phyloP scores from a whole-genome alignment of 176 grass and related monocot species.

The Themeda triandra region DNA sequence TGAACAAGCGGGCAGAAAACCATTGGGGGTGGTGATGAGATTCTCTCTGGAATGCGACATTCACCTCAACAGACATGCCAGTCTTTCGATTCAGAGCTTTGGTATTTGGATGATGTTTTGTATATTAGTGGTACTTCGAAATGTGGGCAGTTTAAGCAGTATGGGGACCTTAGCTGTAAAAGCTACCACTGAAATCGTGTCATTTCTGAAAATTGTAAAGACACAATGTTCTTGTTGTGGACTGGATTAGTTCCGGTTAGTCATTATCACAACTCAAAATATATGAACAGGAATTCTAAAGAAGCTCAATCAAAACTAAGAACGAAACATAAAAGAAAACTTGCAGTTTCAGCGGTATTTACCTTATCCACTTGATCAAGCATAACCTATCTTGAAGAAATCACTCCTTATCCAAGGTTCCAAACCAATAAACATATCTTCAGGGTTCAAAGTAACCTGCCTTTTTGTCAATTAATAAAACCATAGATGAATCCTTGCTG shows the following conservation, averaged over 20 bases:
- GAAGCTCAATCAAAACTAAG: neutral
- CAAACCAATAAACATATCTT: neutral
- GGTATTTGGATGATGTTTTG: conserved; percentile 17
- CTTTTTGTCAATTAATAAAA: conserved; percentile 43
- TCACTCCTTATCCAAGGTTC: neutral
- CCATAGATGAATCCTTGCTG: conserved; percentile 11
- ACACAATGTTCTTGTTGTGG: neutral
- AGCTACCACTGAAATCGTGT: neutral
- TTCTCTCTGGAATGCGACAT: conserved; percentile 30
- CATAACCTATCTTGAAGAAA: neutral
- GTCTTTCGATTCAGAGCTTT: conserved; percentile 28
- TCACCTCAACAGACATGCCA: conserved; percentile 18
- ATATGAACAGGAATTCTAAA: neutral
- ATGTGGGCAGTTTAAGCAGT: neutral
- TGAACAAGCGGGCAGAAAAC: conserved; percentile 28
- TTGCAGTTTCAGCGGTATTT: neutral
- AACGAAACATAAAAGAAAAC: neutral
- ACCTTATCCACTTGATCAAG: conserved; percentile 4
- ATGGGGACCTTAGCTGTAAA: neutral
- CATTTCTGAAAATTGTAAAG: neutral
- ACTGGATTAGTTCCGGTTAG: neutral
- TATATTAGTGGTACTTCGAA: neutral
- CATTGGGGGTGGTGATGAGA: conserved; percentile 30
- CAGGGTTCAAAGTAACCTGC: conserved; percentile 21
- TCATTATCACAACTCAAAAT: neutral